phyloP scores from a whole-genome alignment of 768 basidiomycete species.

The Lentinula boryana region DNA sequence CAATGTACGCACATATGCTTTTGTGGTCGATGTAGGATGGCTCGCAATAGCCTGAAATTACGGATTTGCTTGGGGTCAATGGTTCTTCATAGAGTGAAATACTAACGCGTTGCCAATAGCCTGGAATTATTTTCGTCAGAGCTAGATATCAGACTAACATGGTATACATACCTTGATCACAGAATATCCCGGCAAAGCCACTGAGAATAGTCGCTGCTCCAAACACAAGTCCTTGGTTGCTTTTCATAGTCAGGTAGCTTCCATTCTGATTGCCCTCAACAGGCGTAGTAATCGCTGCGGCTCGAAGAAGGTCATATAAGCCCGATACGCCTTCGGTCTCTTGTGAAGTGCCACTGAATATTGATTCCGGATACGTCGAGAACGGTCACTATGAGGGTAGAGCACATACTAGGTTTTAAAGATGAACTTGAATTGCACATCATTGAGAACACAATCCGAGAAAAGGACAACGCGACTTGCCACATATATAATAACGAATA shows the following conservation, averaged over 20 bases:
- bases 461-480: conserved; percentile 6
- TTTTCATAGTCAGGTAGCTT: conserved; percentile 53
- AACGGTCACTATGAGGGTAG: background rate
- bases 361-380: background rate
- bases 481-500: conserved; percentile 33
- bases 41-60: conserved; percentile 39
- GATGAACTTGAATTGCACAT: conserved; percentile 16
- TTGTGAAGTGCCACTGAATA: conserved; percentile 27
- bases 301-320: conserved; percentile 40
- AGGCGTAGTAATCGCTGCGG: conserved; percentile 38
- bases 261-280: conserved; percentile 44
- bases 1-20: conserved; percentile 34
- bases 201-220: conserved; percentile 31
- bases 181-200: conserved; percentile 43
- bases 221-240: conserved; percentile 37
- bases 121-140: conserved; percentile 14
- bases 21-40: conserved; percentile 43
- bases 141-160: background rate
- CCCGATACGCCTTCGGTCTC: conserved; percentile 31
- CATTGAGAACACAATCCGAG: conserved; percentile 13
- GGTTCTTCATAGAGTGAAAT: background rate
- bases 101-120: conserved; percentile 51
- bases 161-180: conserved; percentile 34
- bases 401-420: conserved; percentile 24
- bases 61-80: background rate